Evolutionary conservation across 768 basidiomycete genomes (phyloP).

Genomic region (Cantharellus cinnabarinus): DNA sequence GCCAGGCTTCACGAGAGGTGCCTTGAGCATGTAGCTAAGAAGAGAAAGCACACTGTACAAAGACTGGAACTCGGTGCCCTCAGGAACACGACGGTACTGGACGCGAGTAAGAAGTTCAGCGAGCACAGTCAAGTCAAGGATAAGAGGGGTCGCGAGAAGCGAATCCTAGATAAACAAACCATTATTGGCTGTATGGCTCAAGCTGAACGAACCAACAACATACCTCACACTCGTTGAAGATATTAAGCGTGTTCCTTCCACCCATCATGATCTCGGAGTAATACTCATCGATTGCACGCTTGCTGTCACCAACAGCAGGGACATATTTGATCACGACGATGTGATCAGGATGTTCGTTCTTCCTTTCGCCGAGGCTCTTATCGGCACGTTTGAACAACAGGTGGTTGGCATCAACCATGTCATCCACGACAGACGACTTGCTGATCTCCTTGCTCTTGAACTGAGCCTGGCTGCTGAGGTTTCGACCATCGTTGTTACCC

Average conservation of each 20-base stretch:
- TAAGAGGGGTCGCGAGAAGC: conserved; percentile 84
- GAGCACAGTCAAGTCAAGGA: conserved; percentile 82
- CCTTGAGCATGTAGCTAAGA: conserved; percentile 94
- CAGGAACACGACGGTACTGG: conserved; percentile 40
- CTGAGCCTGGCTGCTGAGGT: conserved; percentile 74
- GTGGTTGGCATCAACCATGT: conserved; percentile 87
- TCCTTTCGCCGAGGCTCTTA: conserved; percentile 21
- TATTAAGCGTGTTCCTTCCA: conserved; percentile 81
- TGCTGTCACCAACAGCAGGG: conserved; percentile 89
- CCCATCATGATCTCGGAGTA: conserved; percentile 97
- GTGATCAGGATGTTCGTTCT: conserved; percentile 96
- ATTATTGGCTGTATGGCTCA: conserved; percentile 6
- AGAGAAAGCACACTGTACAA: conserved; percentile 85
- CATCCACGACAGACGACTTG: conserved; percentile 93
- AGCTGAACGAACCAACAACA: conserved; percentile 10
- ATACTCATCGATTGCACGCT: conserved; percentile 99
- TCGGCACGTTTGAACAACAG: conserved; percentile 64
- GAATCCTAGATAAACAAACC: conserved; percentile 41
- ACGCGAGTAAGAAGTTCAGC: conserved; percentile 88
- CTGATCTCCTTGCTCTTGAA: conserved; percentile 98
- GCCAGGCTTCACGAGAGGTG: conserved; percentile 86
- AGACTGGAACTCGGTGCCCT: conserved; percentile 44
- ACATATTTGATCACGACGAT: conserved; percentile 95
- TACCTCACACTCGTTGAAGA: conserved; percentile 95
- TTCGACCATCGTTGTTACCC: conserved; percentile 93